Base-by-base conservation (phyloP, 306 rosid genomes). In the Cucurbita argyrosperma region DNA sequence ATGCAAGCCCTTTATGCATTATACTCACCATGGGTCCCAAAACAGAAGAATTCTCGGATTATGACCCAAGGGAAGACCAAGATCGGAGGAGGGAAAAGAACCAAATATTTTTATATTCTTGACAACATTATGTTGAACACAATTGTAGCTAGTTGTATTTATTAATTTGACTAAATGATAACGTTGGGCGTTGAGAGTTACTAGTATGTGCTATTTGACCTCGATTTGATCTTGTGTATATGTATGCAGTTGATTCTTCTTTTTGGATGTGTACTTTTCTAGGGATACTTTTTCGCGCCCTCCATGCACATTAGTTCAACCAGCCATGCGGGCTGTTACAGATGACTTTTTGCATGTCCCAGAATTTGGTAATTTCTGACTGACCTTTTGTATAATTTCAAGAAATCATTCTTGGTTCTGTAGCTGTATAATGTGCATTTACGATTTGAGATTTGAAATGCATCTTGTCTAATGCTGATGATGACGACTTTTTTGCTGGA, bases 291-390 rank as follows among this genome's bases (percentile, higher is more conserved):
- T 79, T 86, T 88, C 87, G 56, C 79, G 76, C 65, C 92, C 93
- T 80, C 96, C 93, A 71, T 88, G 96, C 81, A 86, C 96, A 79
- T 87, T 93, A 75, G 95, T 93, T 78, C 98, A 90, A 80, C 98
- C 98, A 72, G 85, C 93, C 67, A 90, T 92, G 91, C 87, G 70
- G 53, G 81, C 87, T 78, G 74, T 76, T 66, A 35, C 81, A 5
- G 76, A 82, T 66, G 89, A 85, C 63, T 79, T 82, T 76, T 64
- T 87, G 37, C 79, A 71, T 26, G 80, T 86, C 79, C 98, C 98
- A 55, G 84, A 85, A 52, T 93, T 93, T 74, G 98, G 98, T 93
- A 90, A 74, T 54, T 78, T 71, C 71, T 14, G 67, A 68, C 18
- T 30, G 54, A 71, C 62, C 77, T 35, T 49, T 69, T 49, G 26